Base-by-base conservation (phyloP, 495 filamentous ascomycete genomes). In the Daldinia vernicosa region DNA sequence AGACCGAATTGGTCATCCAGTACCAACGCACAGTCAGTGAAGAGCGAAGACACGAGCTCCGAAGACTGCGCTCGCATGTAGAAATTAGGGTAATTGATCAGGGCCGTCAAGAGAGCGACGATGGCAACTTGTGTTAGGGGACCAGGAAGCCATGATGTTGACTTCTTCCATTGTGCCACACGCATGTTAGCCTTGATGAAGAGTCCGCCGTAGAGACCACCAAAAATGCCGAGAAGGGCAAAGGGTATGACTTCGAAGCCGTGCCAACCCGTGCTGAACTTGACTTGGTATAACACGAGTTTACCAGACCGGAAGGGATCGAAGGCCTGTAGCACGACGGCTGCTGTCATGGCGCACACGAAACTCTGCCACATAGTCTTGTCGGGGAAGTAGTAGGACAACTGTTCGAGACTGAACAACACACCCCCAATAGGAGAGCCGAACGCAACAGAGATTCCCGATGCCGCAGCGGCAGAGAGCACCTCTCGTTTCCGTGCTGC, bases 351-450 rank as follows among this genome's bases (percentile, higher is more conserved):
- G 74, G 95, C 95, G 74, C 95, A 97, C 17, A 99, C 95, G 80
- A 99, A 98, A 76, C 93, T 97, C 76, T 98, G 95, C 95, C 95
- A 99, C 95, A 99, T 99, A 1, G 95, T 97, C 77, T 98, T 98
- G 75, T 99, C 95, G 1, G 95, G 95, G 70, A 99, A 99, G 78
- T 98, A 99, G 81, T 98, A 99, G 1, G 93, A 97, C 12, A 99
- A 81, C 85, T 98, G 95, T 87, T 99, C 95, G 27, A 99, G 84
- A 80, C 92, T 95, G 83, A 99, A 97, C 5, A 97, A 80, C 17
- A 97, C 93, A 22, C 93, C 93, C 30, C 95, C 95, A 63, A 99
- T 97, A 32, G 95, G 95, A 9, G 96, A 94, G 26, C 96, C 95
- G 77, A 99, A 99, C 39, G 95, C 96, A 40, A 99, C 95, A 1